Percentiles rank a stretch among this genome's conserved stretches.
phyloP scores from a whole-genome alignment of 805 yeast species.

The Myxozyma monticola region DNA sequence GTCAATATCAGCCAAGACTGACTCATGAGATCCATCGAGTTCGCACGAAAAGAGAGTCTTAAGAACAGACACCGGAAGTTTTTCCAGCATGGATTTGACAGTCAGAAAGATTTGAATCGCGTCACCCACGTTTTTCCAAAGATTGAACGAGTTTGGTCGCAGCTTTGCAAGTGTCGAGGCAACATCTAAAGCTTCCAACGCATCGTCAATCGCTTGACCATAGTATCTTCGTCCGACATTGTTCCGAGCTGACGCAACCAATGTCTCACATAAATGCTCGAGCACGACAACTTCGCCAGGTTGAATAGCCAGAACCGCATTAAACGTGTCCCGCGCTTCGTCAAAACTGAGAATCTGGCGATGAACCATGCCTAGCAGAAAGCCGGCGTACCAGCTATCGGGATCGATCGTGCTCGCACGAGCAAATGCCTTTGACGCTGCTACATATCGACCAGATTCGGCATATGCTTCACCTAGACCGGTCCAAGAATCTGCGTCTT shows the following conservation, averaged over 20 bases:
- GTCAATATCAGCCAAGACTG: constrained; percentile 11
- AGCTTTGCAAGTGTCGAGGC: constrained; percentile 42
- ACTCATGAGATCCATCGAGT: constrained; percentile 1
- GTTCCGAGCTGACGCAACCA: constrained; percentile 54
- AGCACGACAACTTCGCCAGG: constrained; percentile 55
- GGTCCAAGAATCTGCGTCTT: constrained; percentile 81
- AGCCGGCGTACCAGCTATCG: constrained; percentile 60
- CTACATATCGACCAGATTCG: constrained; percentile 80
- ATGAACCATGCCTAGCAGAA: constrained; percentile 65
- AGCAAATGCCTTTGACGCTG: constrained; percentile 78
- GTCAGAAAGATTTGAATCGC: constrained; percentile 53
- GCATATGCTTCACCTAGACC: constrained; percentile 97
- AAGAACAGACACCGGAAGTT: constrained; percentile 50
- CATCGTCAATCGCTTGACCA: constrained; percentile 59
- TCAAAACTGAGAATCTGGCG: constrained; percentile 66
- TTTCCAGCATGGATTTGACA: constrained; percentile 54
- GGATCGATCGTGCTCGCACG: constrained; percentile 60
- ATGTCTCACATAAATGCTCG: constrained; percentile 57
- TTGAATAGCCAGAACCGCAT: constrained; percentile 43
- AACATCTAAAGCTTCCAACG: constrained; percentile 49
- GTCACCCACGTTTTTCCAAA: constrained; percentile 57
- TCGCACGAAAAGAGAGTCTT: constrained; percentile 33
- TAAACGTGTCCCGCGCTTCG: constrained; percentile 54
- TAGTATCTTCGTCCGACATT: constrained; percentile 61
- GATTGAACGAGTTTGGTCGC: constrained; percentile 4